Percentiles rank a stretch among this genome's conserved stretches.
Conservation (phyloP, 106 monocot genomes). For the Ottelia alismoides region DNA sequence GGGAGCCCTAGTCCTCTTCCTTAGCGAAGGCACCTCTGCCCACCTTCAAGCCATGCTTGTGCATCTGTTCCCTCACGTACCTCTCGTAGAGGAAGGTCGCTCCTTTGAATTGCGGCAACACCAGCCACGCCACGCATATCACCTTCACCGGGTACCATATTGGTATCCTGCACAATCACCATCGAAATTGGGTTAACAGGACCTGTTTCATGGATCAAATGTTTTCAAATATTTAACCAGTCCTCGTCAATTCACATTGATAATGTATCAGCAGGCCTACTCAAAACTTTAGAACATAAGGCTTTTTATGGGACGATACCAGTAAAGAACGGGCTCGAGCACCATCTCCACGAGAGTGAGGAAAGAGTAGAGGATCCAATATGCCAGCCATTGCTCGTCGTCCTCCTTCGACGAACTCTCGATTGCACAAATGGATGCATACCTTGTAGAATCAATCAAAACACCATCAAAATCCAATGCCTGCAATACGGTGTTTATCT, state of each 20-base stretch:
- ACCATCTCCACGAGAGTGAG: slow-evolving; percentile 78
- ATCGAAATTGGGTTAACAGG: too few relatives aligned
- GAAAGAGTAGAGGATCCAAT: slow-evolving; percentile 90
- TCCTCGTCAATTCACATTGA: too few relatives aligned
- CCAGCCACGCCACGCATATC: slow-evolving; percentile 74
- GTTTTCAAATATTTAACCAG: too few relatives aligned
- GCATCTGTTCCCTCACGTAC: slow-evolving; percentile 77
- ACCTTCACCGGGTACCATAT: slow-evolving; percentile 79
- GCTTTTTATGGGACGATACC: too few relatives aligned
- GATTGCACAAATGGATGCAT: slow-evolving; percentile 67
- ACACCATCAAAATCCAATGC: too few relatives aligned
- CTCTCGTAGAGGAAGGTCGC: slow-evolving; percentile 87
- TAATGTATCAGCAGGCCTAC: too few relatives aligned
- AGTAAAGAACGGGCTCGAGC: slow-evolving; percentile 55
- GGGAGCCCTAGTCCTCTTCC: too few relatives aligned
- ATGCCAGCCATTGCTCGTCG: slow-evolving; percentile 90
- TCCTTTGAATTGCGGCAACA: slow-evolving; percentile 92
- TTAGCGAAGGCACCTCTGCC: too few relatives aligned
- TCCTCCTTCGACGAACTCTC: slow-evolving; percentile 66
- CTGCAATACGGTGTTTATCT: too few relatives aligned
- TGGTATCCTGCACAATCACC: slow-evolving; percentile 62
- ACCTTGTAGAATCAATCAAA: slow-evolving; percentile 23
- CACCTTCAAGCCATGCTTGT: slow-evolving; percentile 45
- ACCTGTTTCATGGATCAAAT: too few relatives aligned
- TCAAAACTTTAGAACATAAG: too few relatives aligned